These are phyloP conservation scores for Paxillus involutus DNA, from an alignment of 768 basidiomycete genomes.

Conservation along the genomic window DNA sequence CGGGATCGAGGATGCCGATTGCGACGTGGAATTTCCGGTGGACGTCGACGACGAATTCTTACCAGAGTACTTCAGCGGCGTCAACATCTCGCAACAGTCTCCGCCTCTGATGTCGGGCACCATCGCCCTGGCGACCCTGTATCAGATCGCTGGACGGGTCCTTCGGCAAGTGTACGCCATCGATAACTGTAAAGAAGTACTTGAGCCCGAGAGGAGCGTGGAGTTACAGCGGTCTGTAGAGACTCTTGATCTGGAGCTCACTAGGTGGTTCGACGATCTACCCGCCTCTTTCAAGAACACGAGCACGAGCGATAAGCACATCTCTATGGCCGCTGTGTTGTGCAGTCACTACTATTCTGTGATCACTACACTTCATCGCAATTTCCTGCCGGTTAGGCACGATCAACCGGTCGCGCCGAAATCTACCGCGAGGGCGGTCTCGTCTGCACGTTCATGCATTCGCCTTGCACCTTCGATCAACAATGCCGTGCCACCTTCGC, in stretches of 20 bases:
- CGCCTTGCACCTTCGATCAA: conserved; percentile 83
- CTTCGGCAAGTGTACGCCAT: conserved; percentile 81
- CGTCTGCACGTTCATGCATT: conserved; percentile 83
- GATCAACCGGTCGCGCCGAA: conserved; percentile 68
- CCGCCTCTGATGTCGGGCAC: conserved; percentile 82
- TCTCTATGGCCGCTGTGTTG: conserved; percentile 81
- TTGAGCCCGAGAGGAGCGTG: conserved; percentile 71
- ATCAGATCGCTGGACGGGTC: conserved; percentile 82
- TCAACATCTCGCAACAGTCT: conserved; percentile 50
- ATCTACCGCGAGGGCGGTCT: conserved; percentile 78
- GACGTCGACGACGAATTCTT: conserved; percentile 82
- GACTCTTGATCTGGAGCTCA: conserved; percentile 70
- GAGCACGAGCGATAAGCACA: conserved; percentile 73
- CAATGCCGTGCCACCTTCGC: conserved; percentile 80
- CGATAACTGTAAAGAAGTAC: conserved; percentile 70
- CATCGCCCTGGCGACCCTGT: conserved; percentile 71
- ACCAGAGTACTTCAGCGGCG: conserved; percentile 69
- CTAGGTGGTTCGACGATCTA: conserved; percentile 81
- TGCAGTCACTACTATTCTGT: conserved; percentile 91
- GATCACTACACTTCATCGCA: conserved; percentile 84
- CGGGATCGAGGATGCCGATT: conserved; percentile 86
- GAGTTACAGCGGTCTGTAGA: conserved; percentile 82
- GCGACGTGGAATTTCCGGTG: conserved; percentile 83
- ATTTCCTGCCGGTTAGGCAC: conserved; percentile 77
- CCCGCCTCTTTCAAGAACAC: conserved; percentile 74